phyloP scores from a whole-genome alignment of 805 yeast genomes.

The Barnettozyma botsteinii region DNA sequence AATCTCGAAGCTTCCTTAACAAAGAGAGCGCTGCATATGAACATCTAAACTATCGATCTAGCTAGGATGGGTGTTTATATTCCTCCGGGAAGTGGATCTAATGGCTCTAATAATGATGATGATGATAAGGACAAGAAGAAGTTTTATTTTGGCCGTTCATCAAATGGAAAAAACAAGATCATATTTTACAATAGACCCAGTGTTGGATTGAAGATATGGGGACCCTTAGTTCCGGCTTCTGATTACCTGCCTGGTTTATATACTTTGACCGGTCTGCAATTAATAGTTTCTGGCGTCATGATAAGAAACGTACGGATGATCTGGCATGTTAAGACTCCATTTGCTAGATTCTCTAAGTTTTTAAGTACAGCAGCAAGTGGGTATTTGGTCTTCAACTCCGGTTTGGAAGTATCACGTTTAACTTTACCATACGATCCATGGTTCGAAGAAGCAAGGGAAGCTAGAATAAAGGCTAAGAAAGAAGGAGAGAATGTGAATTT shows the following conservation, averaged over 20 bases:
- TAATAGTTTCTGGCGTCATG: slow-evolving; percentile 32
- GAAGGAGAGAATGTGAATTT: slow-evolving; percentile 43
- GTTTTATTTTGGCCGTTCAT: not conserved
- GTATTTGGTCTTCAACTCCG: slow-evolving; percentile 44
- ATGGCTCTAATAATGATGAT: not conserved
- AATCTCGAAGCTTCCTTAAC: no score
- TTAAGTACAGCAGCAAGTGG: slow-evolving; percentile 38
- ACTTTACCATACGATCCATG: slow-evolving; percentile 57
- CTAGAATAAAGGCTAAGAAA: slow-evolving; percentile 39
- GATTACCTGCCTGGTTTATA: slow-evolving; percentile 54
- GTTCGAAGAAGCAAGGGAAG: slow-evolving; percentile 58
- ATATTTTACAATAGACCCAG: slow-evolving; percentile 41
- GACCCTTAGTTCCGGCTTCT: slow-evolving; percentile 69
- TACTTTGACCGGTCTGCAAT: slow-evolving; percentile 47
- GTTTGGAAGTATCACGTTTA: slow-evolving; percentile 51
- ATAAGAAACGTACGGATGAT: slow-evolving; percentile 20
- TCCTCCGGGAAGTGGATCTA: slow-evolving; percentile 6
- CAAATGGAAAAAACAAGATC: not conserved
- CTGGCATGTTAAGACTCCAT: slow-evolving; percentile 23
- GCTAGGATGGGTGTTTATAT: slow-evolving; percentile 10
- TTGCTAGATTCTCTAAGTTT: slow-evolving; percentile 27
- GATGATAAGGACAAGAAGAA: not conserved
- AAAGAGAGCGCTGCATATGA: not conserved
- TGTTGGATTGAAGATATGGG: slow-evolving; percentile 57
- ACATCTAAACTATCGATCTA: not conserved